phyloP scores from a whole-genome alignment of 345 rosid genomes.

The Balakata baccata region DNA sequence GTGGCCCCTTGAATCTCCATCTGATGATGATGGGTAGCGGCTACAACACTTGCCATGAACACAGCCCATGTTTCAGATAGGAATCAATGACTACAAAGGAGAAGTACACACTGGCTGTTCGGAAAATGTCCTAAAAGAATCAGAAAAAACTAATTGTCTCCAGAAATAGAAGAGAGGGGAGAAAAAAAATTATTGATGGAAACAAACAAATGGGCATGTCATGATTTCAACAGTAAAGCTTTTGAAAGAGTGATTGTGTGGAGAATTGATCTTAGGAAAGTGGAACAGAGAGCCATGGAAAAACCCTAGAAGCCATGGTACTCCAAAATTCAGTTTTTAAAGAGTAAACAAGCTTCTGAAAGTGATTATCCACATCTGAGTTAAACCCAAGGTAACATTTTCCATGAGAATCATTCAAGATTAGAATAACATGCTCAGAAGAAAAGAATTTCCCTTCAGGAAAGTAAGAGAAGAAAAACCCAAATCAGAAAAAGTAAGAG shows the following conservation, averaged over 20 bases:
- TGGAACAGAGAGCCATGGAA: conserved; percentile 8
- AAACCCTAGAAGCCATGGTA: conserved; percentile 27
- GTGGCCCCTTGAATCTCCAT: conserved; percentile 43
- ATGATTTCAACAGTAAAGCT: conserved; percentile 31
- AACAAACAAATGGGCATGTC: conserved; percentile 23
- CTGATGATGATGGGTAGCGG: conserved; percentile 58
- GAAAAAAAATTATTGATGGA: conserved; percentile 4
- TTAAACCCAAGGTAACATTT: conserved; percentile 5
- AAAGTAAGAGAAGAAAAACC: neutral
- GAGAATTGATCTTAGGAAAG: conserved; percentile 23
- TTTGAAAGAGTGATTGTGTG: conserved; percentile 18
- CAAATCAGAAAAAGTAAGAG: conserved; percentile 17
- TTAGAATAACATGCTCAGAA: neutral
- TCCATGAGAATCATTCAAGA: neutral
- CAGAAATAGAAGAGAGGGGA: neutral
- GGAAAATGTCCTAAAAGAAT: conserved; percentile 31
- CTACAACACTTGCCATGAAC: conserved; percentile 78
- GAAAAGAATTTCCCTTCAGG: neutral
- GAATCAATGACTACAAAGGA: conserved; percentile 11
- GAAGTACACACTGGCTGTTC: conserved; percentile 19
- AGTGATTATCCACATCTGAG: conserved; percentile 4
- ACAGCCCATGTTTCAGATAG: conserved; percentile 67
- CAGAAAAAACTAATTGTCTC: neutral
- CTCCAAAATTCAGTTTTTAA: conserved; percentile 5
- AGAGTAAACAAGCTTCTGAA: neutral